Base-by-base conservation (phyloP, 2,329 filamentous ascomycete species). In the Fusarium gaditjirri region DNA sequence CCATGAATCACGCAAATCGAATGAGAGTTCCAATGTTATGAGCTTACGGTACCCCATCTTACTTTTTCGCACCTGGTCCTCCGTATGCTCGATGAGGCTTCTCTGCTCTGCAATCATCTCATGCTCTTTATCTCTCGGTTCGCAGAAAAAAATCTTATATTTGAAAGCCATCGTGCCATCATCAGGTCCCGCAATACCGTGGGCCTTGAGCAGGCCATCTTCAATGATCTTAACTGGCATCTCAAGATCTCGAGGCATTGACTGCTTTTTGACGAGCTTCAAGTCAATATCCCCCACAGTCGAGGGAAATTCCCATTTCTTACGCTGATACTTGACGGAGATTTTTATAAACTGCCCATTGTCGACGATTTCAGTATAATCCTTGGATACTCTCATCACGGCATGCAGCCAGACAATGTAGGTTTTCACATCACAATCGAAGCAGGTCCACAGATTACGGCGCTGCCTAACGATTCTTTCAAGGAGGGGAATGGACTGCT, bases 141-240 rank as follows among this genome's bases (percentile, higher is more conserved):
- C 33, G 17, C 25, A 53, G 19, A n/a, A 5, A 3, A 23, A 19
- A 38, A 53, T 11, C 9, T 53, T 19, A 12, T 27, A 53, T 2
- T 9, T 8, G 1, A 53, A 27, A 3, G 7, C 27, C 6, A 23
- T 27, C 4, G 33, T 21, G 1, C 6, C 46, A 33, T 13, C 19
- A 2, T 23, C 4, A 3, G 23, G 49, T 2, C 12, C 23, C 33
- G 21, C n/a, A 14, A 53, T 12, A 8, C 7, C 14, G 10, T 53
- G 31, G 2, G 23, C 49, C 3, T 39, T n/a, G 1, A 38, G 23
- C 7, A 53, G 7, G 10, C 23, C 17, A 19, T 6, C 10, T 5
- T 53, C 49, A 1, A 53, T n/a, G 0, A 27, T 53, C 13, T 53
- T 27, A 2, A 53, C 3, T 2, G 33, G 23, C 0, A 8, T 4